phyloP scores from a whole-genome alignment of 2,329 filamentous ascomycete genomes.

The Diaporthe velutina region DNA sequence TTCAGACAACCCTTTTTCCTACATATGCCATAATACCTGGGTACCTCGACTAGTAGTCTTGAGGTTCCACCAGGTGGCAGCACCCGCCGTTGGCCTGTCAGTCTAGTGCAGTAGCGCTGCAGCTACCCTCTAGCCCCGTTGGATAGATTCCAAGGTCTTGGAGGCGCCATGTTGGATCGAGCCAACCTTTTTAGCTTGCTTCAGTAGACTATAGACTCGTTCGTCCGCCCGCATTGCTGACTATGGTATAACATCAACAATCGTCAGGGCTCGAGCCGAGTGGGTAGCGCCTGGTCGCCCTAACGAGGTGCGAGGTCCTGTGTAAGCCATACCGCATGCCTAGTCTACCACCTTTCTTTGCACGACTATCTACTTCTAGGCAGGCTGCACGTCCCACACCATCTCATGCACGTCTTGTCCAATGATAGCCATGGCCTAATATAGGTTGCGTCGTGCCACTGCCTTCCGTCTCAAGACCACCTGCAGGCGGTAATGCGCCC shows the following conservation, averaged over 20 bases:
- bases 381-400: constrained; percentile 28
- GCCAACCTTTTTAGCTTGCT: constrained; percentile 5
- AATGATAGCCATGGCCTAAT: neutral
- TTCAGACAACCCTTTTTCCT: neutral
- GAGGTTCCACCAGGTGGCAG: constrained; percentile 17
- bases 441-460: neutral
- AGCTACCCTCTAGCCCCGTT: constrained; percentile 18
- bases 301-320: neutral
- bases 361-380: too few species aligned
- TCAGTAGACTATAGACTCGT: constrained; percentile 13
- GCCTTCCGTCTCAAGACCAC: neutral
- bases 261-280: neutral
- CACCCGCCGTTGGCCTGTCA: constrained; percentile 29
- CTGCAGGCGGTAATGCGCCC: neutral
- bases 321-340: constrained; percentile 8
- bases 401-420: constrained; percentile 3
- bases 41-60: neutral
- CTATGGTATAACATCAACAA: constrained; percentile 1
- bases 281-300: neutral
- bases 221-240: constrained; percentile 21
- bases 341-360: neutral
- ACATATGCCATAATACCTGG: neutral
- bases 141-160: constrained; percentile 20
- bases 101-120: constrained; percentile 22
- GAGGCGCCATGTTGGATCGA: constrained; percentile 23